phyloP scores from a whole-genome alignment of 805 yeast species.

The Millerozyma acaciae region DNA sequence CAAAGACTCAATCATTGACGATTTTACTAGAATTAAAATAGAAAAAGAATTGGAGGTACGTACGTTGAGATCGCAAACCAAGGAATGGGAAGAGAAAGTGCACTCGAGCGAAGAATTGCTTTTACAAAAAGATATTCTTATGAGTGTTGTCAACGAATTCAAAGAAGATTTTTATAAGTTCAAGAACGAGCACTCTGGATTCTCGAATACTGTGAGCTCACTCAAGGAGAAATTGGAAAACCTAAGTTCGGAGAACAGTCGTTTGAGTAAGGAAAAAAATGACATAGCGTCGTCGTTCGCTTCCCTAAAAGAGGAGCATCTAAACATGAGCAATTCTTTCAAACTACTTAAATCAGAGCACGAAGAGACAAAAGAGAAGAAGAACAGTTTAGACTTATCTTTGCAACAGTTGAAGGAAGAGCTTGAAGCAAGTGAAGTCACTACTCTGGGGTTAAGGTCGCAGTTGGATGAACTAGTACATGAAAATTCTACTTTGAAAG shows the following conservation, averaged over 20 bases:
- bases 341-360: not conserved
- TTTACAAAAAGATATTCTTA: constrained; percentile 2
- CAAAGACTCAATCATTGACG: constrained; percentile 1
- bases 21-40: constrained; percentile 3
- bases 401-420: no score
- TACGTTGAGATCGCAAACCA: constrained; percentile 5
- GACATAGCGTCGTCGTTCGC: not conserved
- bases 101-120: constrained; percentile 1
- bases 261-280: not conserved
- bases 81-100: constrained; percentile 5
- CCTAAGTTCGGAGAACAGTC: constrained; percentile 1
- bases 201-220: not conserved
- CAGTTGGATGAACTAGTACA: not conserved
- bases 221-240: constrained; percentile 1
- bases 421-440: no score
- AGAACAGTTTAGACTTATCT: no score
- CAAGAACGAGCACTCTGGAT: constrained; percentile 7
- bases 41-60: constrained; percentile 1
- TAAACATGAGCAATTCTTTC: not conserved
- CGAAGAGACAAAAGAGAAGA: not conserved
- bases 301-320: not conserved
- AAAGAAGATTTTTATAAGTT: constrained; percentile 9
- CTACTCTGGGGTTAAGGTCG: no score
- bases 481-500: not conserved
- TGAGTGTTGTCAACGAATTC: constrained; percentile 7